Conservation (phyloP, 2,329 filamentous ascomycete species). For the Nigrospora sphaerica region DNA sequence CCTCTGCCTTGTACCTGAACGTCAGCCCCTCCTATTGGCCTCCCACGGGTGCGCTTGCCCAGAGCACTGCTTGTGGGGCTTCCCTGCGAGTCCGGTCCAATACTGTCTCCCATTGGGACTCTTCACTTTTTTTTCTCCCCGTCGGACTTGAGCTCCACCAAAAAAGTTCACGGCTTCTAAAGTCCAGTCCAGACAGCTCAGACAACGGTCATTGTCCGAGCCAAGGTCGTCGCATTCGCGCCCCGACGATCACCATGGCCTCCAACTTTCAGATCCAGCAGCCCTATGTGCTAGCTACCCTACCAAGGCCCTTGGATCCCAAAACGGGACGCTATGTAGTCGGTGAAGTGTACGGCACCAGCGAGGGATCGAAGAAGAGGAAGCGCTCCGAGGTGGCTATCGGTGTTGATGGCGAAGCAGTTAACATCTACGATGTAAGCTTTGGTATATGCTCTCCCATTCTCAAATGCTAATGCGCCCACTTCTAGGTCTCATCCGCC, state of each 20-base stretch:
- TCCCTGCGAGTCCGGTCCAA: too few relatives aligned
- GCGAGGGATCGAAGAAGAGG: slow-evolving; percentile 49
- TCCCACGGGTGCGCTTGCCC: too few relatives aligned
- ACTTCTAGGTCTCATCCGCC: slow-evolving; percentile 48
- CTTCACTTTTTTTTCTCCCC: slow-evolving; percentile 2
- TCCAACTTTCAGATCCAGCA: slow-evolving; percentile 55
- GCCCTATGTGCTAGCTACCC: slow-evolving; percentile 54
- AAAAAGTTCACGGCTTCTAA: slow-evolving; percentile 1
- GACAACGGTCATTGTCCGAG: too few relatives aligned
- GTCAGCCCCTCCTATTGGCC: too few relatives aligned
- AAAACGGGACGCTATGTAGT: slow-evolving; percentile 44
- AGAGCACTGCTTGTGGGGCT: too few relatives aligned
- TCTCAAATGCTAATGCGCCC: neutral
- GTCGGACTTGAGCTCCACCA: neutral
- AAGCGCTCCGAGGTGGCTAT: slow-evolving; percentile 58
- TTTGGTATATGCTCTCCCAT: neutral
- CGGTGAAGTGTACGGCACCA: slow-evolving; percentile 54
- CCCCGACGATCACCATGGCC: slow-evolving; percentile 34
- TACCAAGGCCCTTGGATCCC: slow-evolving; percentile 51
- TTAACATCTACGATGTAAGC: slow-evolving; percentile 55
- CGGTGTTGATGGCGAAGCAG: slow-evolving; percentile 57
- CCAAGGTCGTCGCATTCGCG: neutral
- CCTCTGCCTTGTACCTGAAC: too few relatives aligned
- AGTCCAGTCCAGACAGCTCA: too few relatives aligned
- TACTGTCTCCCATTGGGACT: too few relatives aligned